Conservation (phyloP, 2,329 filamentous ascomycete species). For the Colletotrichum sp. region DNA sequence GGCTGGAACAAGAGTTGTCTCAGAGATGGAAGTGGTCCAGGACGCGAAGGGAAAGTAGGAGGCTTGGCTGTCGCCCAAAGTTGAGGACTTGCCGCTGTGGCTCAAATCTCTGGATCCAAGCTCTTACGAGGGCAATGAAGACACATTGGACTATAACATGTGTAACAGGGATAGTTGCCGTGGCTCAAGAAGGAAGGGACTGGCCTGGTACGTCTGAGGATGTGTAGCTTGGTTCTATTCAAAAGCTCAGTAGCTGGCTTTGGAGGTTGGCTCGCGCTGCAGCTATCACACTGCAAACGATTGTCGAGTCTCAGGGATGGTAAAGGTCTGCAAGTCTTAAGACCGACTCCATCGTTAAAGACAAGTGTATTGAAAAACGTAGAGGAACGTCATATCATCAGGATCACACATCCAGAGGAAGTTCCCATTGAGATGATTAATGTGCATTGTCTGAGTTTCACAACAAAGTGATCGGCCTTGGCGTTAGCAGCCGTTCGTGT, state of each 20-base stretch:
- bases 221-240: too few species aligned
- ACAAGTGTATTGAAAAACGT: too few species aligned
- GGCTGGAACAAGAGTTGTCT: not conserved
- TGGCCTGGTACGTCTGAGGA: not conserved
- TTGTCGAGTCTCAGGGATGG: too few species aligned
- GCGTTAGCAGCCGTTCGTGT: too few species aligned
- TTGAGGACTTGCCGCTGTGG: not conserved
- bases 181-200: rapidly evolving
- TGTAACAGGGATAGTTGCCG: not conserved
- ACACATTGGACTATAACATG: not conserved
- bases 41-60: not conserved
- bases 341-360: rapidly evolving
- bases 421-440: too few species aligned
- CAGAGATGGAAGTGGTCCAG: not conserved
- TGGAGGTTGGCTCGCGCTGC: rapidly evolving
- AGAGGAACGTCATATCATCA: too few species aligned
- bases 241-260: too few species aligned
- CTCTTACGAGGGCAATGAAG: not conserved
- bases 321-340: too few species aligned
- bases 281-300: too few species aligned
- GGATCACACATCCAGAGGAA: rapidly evolving
- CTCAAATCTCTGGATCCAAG: not conserved
- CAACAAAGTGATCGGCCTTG: rapidly evolving
- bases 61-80: not conserved
- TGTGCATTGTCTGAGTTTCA: too few species aligned